Percentiles rank a stretch among this genome's conserved stretches.
phyloP scores from a whole-genome alignment of 345 rosid species.

The Citrus mangshanensis region DNA sequence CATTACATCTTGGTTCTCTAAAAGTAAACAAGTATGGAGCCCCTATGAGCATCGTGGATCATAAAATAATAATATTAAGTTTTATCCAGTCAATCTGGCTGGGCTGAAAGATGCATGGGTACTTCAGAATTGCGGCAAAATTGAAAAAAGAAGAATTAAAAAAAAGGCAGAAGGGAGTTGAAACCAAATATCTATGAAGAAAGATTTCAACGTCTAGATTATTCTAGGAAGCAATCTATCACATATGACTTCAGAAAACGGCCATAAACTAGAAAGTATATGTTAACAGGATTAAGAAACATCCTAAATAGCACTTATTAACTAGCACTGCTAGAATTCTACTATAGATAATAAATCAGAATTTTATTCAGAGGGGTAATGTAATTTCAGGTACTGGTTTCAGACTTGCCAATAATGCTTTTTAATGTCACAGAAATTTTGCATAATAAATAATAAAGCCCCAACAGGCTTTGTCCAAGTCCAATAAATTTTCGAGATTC shows the following conservation, averaged over 20 bases:
- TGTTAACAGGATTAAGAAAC: not conserved
- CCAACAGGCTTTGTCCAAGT: not conserved
- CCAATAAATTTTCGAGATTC: not conserved
- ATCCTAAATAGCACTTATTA: not conserved
- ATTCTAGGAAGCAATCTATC: not conserved
- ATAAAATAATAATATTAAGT: not conserved
- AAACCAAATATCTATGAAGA: not conserved
- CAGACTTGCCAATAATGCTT: not conserved
- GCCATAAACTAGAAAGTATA: not conserved
- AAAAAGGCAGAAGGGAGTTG: not conserved
- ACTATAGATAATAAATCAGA: not conserved
- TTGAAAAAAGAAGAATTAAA: not conserved
- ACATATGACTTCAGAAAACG: not conserved
- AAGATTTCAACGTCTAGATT: not conserved
- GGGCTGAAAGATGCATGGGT: not conserved
- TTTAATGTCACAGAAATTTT: not conserved
- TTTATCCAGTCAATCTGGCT: not conserved
- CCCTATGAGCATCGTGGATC: conserved; percentile 1
- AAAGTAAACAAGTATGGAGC: not conserved
- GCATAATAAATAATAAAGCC: not conserved
- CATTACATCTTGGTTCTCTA: not conserved
- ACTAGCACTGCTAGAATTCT: not conserved
- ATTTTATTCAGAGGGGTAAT: not conserved
- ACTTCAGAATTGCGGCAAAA: not conserved
- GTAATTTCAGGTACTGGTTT: not conserved